Percentiles rank a stretch among this genome's conserved stretches.
Evolutionary conservation across 192 early-diverging fungal species (phyloP).

Genomic region (Spinellus fusiger): DNA sequence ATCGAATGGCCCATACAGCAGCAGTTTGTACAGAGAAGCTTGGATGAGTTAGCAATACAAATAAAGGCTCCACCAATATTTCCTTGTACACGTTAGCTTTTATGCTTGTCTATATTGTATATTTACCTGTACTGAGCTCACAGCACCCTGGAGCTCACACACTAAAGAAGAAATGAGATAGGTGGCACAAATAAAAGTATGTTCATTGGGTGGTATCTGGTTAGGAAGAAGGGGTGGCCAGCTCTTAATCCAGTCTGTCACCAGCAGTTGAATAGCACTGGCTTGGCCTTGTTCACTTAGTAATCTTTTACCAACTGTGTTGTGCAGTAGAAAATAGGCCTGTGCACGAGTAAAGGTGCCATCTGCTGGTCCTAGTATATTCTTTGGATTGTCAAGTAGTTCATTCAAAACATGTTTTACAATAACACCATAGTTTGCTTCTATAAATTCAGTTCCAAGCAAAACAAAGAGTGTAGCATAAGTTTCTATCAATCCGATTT

Average conservation of each 20-base stretch:
- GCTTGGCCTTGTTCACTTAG: conserved; percentile 78
- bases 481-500: conserved; percentile 72
- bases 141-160: conserved; percentile 71
- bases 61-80: conserved; percentile 60
- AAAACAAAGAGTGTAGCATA: conserved; percentile 68
- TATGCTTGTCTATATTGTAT: background rate
- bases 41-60: conserved; percentile 61
- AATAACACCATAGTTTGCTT: conserved; percentile 68
- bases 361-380: conserved; percentile 45
- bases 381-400: conserved; percentile 48
- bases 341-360: conserved; percentile 53
- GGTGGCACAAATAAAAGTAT: conserved; percentile 61
- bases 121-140: conserved; percentile 46
- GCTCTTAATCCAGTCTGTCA: conserved; percentile 52
- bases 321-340: conserved; percentile 59
- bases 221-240: conserved; percentile 48
- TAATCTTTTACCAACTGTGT: conserved; percentile 67
- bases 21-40: conserved; percentile 67
- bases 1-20: conserved; percentile 63
- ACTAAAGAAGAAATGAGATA: conserved; percentile 70
- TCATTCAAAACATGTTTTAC: conserved; percentile 61
- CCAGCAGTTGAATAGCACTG: conserved; percentile 55
- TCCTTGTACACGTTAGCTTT: conserved; percentile 31
- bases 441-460: conserved; percentile 66
- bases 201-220: conserved; percentile 45